These are phyloP conservation scores for Podospora didyma DNA, from an alignment of 495 filamentous ascomycete species.

Conservation along the genomic window DNA sequence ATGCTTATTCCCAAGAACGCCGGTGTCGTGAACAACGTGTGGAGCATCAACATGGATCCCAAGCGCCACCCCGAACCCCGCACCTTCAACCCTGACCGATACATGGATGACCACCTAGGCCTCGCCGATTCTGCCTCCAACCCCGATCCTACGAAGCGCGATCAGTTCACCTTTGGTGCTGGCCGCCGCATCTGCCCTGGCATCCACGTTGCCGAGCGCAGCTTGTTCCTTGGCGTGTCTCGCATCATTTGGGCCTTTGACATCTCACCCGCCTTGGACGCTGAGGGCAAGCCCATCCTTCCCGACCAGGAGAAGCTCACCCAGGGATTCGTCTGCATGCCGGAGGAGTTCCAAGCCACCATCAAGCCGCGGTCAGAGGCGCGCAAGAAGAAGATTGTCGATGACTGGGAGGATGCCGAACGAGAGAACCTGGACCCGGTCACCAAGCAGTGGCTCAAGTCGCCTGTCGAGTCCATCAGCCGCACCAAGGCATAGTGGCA, in stretches of 20 bases:
- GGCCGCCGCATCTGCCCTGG: slow-evolving; percentile 59
- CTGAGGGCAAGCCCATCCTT: slow-evolving; percentile 29
- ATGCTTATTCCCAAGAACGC: slow-evolving; percentile 50
- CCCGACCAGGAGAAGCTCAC: slow-evolving; percentile 39
- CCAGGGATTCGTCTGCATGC: slow-evolving; percentile 43
- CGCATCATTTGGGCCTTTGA: slow-evolving; percentile 55
- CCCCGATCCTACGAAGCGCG: slow-evolving; percentile 33
- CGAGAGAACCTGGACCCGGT: slow-evolving; percentile 33
- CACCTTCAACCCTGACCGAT: slow-evolving; percentile 32
- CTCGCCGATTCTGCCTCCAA: slow-evolving; percentile 29
- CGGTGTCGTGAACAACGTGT: slow-evolving; percentile 44
- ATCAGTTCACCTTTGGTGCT: slow-evolving; percentile 52
- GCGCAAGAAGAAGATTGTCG: slow-evolving; percentile 22
- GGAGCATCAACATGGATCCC: slow-evolving; percentile 41
- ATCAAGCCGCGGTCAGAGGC: slow-evolving; percentile 32
- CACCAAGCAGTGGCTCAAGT: slow-evolving; percentile 26
- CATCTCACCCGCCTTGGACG: slow-evolving; percentile 30
- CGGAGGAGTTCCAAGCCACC: slow-evolving; percentile 30
- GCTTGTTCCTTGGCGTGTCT: slow-evolving; percentile 46
- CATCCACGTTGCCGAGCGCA: slow-evolving; percentile 54
- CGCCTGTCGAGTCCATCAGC: slow-evolving; percentile 10
- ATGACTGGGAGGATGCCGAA: slow-evolving; percentile 36
- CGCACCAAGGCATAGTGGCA: slow-evolving; percentile 13
- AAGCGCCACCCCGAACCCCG: slow-evolving; percentile 33
- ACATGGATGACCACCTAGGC: slow-evolving; percentile 23